Percentiles rank a stretch among this genome's conserved stretches.
phyloP scores from a whole-genome alignment of 192 early-diverging fungal genomes.

The Piromyces sp. region DNA sequence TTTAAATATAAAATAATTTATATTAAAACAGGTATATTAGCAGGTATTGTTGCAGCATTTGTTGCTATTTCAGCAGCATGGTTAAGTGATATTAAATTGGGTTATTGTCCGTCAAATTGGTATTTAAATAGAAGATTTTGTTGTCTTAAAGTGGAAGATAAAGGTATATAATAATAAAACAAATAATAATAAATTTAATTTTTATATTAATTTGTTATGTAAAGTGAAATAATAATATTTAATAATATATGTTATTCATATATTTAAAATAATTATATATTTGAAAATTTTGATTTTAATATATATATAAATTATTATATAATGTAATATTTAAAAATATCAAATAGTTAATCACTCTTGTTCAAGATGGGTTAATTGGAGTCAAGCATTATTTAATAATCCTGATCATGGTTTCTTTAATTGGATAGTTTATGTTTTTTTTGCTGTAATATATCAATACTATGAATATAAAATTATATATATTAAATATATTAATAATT shows the following conservation, averaged over 20 bases:
- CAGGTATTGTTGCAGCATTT: neutral
- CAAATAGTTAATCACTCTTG: neutral
- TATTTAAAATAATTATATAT: no score
- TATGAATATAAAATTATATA: no score
- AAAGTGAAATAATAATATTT: no score
- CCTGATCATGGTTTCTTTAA: neutral
- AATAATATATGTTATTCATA: no score
- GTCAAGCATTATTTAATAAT: neutral
- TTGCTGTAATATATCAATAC: neutral
- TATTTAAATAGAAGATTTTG: neutral
- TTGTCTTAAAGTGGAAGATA: neutral
- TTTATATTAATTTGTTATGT: no score
- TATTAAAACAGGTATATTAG: neutral
- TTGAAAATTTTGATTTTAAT: no score
- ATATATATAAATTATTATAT: no score
- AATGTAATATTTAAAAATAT: no score
- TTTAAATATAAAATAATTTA: no score
- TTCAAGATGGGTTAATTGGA: neutral
- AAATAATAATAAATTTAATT: no score
- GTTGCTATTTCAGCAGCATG: neutral
- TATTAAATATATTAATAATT: no score
- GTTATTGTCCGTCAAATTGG: neutral
- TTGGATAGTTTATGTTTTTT: neutral
- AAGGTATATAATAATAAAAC: neutral
- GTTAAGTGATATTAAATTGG: neutral